Evolutionary conservation across 768 basidiomycete genomes (phyloP).

Genomic region (Galerina marginata): DNA sequence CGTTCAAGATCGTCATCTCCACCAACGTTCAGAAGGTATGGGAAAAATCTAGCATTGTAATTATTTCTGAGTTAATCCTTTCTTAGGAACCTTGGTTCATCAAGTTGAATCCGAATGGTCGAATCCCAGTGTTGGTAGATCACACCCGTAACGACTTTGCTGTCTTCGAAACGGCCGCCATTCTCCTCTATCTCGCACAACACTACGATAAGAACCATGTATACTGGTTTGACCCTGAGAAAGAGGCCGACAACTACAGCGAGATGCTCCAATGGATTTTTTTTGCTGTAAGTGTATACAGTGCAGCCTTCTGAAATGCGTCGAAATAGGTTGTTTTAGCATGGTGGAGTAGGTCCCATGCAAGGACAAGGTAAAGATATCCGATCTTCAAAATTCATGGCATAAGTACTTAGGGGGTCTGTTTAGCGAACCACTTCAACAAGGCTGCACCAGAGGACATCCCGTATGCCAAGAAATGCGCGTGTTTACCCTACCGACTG

Average conservation of each 20-base stretch:
- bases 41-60: too few species aligned
- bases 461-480: slow-evolving; percentile 71
- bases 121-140: slow-evolving; percentile 74
- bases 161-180: slow-evolving; percentile 82
- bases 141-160: slow-evolving; percentile 62
- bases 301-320: not conserved
- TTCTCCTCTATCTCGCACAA: slow-evolving; percentile 81
- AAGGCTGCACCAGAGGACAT: slow-evolving; percentile 68
- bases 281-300: slow-evolving; percentile 59
- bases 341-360: slow-evolving; percentile 88
- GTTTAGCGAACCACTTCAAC: slow-evolving; percentile 71
- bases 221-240: slow-evolving; percentile 65
- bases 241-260: slow-evolving; percentile 63
- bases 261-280: slow-evolving; percentile 88
- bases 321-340: slow-evolving; percentile 42
- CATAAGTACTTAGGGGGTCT: not conserved
- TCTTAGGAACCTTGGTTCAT: slow-evolving; percentile 73
- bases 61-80: not conserved
- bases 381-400: not conserved
- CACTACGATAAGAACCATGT: slow-evolving; percentile 80
- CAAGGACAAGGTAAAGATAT: slow-evolving; percentile 64
- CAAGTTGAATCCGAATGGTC: slow-evolving; percentile 71
- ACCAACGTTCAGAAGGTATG: slow-evolving; percentile 77
- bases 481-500: slow-evolving; percentile 23
- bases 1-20: slow-evolving; percentile 58